Conservation (phyloP, 202 grass and related monocot species). For the Digitaria exilis region DNA sequence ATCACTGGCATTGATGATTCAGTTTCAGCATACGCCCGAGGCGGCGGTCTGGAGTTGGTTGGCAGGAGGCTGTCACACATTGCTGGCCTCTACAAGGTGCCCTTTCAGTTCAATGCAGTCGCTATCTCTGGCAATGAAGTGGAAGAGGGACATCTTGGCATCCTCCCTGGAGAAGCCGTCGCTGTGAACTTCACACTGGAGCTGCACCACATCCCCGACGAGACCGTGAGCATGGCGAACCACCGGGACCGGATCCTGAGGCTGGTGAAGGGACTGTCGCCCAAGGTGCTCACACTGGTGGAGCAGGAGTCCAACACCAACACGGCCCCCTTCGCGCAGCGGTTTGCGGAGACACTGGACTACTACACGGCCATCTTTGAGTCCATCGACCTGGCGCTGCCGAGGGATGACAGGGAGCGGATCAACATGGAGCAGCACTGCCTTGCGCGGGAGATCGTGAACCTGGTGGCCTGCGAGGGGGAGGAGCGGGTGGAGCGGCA, state of each 20-base stretch:
- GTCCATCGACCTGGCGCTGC: constrained; percentile 75
- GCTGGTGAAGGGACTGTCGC: constrained; percentile 74
- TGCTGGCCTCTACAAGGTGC: constrained; percentile 72
- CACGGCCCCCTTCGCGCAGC: constrained; percentile 65
- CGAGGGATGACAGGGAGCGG: constrained; percentile 65
- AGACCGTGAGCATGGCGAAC: constrained; percentile 83
- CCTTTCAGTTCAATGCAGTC: constrained; percentile 71
- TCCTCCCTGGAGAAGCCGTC: constrained; percentile 61
- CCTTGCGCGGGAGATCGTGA: constrained; percentile 87
- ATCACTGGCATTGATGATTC: constrained; percentile 89
- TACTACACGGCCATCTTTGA: constrained; percentile 91
- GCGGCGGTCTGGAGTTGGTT: constrained; percentile 73
- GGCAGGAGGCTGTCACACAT: constrained; percentile 71
- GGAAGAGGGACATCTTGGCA: constrained; percentile 50
- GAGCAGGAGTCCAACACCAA: constrained; percentile 97
- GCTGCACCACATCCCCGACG: constrained; percentile 86
- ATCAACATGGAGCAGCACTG: constrained; percentile 96
- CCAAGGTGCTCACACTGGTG: constrained; percentile 82
- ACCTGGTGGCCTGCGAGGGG: constrained; percentile 85
- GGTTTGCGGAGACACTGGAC: constrained; percentile 85
- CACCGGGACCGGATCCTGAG: constrained; percentile 84
- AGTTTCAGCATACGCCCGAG: constrained; percentile 65
- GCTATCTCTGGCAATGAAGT: constrained; percentile 48
- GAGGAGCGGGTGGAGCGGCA: constrained; percentile 84
- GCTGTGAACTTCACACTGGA: constrained; percentile 95